Evolutionary conservation across 495 filamentous ascomycete species (phyloP).

Genomic region (Hypoxylon intermedium): DNA sequence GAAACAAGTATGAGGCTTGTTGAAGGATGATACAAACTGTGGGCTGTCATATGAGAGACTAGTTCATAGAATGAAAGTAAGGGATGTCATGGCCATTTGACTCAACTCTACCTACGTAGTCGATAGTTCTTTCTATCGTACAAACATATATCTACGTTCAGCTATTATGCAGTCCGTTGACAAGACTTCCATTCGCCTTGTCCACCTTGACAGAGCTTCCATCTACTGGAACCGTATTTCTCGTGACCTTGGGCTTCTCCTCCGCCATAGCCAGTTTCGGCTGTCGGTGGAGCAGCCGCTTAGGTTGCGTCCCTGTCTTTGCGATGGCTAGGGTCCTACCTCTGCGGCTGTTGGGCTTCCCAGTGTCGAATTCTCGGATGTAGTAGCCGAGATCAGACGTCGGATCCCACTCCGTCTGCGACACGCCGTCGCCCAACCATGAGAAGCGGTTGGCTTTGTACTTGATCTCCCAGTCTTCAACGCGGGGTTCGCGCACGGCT

Average conservation of each 20-base stretch:
- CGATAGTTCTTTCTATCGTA: too few relatives aligned
- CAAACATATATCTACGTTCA: background rate
- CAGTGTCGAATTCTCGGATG: conserved; percentile 31
- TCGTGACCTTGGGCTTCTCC: conserved; percentile 6
- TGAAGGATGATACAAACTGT: too few relatives aligned
- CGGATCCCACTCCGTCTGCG: conserved; percentile 44
- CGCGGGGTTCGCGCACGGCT: conserved; percentile 51
- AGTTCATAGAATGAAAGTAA: too few relatives aligned
- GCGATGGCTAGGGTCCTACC: conserved; percentile 5
- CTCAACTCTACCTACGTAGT: too few relatives aligned
- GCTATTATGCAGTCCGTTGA: conserved; percentile 7
- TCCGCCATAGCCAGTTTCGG: conserved; percentile 7
- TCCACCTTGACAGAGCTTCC: background rate
- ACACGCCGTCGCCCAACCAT: conserved; percentile 57
- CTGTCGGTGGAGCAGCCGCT: conserved; percentile 11
- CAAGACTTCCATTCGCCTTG: background rate
- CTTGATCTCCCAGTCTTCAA: conserved; percentile 58
- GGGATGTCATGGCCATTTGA: too few relatives aligned
- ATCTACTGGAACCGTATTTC: background rate
- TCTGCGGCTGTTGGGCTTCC: background rate
- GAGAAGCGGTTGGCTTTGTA: conserved; percentile 57
- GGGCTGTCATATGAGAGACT: too few relatives aligned
- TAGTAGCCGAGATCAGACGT: conserved; percentile 40
- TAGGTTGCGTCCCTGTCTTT: conserved; percentile 14
- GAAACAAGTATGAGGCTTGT: too few relatives aligned